Percentiles rank a stretch among this genome's conserved stretches.
These are phyloP conservation scores for Boletellus deceptivus DNA, from an alignment of 1,284 basidiomycete species.

Conservation along the genomic window DNA sequence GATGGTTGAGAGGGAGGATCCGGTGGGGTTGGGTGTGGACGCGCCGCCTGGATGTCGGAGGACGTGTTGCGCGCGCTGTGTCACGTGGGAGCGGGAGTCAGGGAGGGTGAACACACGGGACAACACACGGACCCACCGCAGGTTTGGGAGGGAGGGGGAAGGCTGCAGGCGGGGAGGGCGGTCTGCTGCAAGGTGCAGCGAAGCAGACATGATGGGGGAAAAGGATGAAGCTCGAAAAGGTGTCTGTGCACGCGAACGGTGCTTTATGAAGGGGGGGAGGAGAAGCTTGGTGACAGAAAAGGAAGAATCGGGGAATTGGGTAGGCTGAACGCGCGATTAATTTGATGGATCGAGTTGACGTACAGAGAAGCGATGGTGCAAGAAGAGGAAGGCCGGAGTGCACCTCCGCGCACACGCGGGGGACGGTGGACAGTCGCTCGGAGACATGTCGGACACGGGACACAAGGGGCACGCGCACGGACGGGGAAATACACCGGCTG, in stretches of 20 bases:
- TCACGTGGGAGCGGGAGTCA: conserved; percentile 16
- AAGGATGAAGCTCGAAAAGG: conserved; percentile 33
- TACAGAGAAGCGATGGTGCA: conserved; percentile 35
- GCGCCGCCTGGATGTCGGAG: conserved; percentile 38
- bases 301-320: conserved; percentile 32
- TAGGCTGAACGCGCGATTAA: conserved; percentile 34
- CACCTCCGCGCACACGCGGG: conserved; percentile 27
- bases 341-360: conserved; percentile 35
- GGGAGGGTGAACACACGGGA: conserved; percentile 2
- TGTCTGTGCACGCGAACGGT: conserved; percentile 20
- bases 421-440: conserved; percentile 10
- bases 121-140: conserved; percentile 41
- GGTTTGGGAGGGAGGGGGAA: conserved; percentile 60
- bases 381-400: conserved; percentile 27
- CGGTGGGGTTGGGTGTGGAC: conserved; percentile 19
- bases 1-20: conserved; percentile 19
- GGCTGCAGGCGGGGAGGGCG: conserved; percentile 53
- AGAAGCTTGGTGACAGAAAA: conserved; percentile 34
- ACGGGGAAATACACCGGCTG: conserved; percentile 1
- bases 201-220: conserved; percentile 31
- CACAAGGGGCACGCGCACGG: conserved; percentile 8
- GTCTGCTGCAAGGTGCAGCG: conserved; percentile 26
- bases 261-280: conserved; percentile 35
- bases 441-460: conserved; percentile 3
- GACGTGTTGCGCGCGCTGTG: conserved; percentile 26